Percentiles rank a stretch among this genome's conserved stretches.
These are phyloP conservation scores for Nakaseomyces delphensis DNA, from an alignment of 1,139 yeast species.

Conservation along the genomic window DNA sequence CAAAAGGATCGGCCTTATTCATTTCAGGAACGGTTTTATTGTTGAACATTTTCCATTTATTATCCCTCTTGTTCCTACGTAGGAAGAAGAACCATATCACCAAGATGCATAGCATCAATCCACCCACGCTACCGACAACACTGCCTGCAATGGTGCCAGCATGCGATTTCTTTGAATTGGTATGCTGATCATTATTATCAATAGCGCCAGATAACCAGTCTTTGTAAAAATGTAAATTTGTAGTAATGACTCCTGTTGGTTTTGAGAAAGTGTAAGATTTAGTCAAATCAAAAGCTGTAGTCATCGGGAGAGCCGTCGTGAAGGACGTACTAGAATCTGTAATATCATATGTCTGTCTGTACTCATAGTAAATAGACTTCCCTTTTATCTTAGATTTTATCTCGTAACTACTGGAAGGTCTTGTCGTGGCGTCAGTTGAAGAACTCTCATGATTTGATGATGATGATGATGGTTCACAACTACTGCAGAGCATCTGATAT, in stretches of 20 bases:
- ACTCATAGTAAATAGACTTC: slow-evolving; percentile 22
- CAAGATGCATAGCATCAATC: slow-evolving; percentile 9
- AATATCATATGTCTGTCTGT: slow-evolving; percentile 37
- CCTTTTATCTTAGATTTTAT: background rate
- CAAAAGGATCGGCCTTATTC: slow-evolving; percentile 14
- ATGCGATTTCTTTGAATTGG: slow-evolving; percentile 6
- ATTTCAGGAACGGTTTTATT: background rate
- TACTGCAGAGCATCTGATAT: no score
- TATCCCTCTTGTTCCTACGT: slow-evolving; percentile 8
- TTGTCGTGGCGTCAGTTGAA: background rate
- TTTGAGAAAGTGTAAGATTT: slow-evolving; percentile 10
- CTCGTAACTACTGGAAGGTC: background rate
- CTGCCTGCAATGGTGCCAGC: slow-evolving; percentile 16
- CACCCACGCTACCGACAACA: slow-evolving; percentile 17
- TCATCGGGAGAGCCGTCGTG: slow-evolving; percentile 32
- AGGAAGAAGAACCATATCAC: slow-evolving; percentile 10
- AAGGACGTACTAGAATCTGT: slow-evolving; percentile 36
- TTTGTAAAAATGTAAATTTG: slow-evolving; percentile 28
- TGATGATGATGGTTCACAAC: no score
- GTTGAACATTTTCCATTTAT: background rate
- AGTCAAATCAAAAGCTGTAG: slow-evolving; percentile 17
- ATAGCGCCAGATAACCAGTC: slow-evolving; percentile 19
- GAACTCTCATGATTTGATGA: background rate
- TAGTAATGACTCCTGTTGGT: slow-evolving; percentile 8
- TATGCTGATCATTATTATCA: slow-evolving; percentile 9